phyloP scores from a whole-genome alignment of 805 yeast genomes.

The Wickerhamiella domercqiae region DNA sequence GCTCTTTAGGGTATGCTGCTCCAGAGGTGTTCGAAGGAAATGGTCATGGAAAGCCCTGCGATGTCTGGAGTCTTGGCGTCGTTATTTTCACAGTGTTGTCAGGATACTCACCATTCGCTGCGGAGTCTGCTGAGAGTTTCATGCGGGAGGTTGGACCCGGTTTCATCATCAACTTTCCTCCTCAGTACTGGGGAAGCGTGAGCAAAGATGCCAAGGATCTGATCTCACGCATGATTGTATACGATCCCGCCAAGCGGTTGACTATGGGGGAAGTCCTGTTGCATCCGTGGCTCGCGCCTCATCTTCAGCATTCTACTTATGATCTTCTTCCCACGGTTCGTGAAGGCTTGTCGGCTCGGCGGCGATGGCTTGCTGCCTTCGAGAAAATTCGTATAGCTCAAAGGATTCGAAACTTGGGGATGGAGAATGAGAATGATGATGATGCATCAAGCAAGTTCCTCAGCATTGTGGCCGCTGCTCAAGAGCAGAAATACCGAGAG shows the following conservation, averaged over 20 bases:
- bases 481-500: neutral
- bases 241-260: constrained; percentile 63
- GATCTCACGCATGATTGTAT: constrained; percentile 52
- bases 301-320: constrained; percentile 29
- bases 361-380: constrained; percentile 71
- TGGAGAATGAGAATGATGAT: constrained; percentile 37
- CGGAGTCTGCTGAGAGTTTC: constrained; percentile 71
- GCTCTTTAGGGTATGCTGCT: constrained; percentile 93
- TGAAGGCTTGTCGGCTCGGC: constrained; percentile 69
- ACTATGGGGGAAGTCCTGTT: constrained; percentile 68
- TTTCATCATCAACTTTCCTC: constrained; percentile 69
- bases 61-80: constrained; percentile 90
- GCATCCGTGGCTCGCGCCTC: constrained; percentile 56
- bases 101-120: constrained; percentile 83
- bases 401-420: constrained; percentile 52
- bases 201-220: constrained; percentile 69
- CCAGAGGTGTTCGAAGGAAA: constrained; percentile 65
- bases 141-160: constrained; percentile 61
- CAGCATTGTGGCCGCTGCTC: neutral
- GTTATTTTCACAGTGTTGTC: constrained; percentile 78
- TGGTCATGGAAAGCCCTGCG: constrained; percentile 94
- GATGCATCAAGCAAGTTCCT: neutral
- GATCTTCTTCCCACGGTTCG: constrained; percentile 73
- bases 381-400: constrained; percentile 72
- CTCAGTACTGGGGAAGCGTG: constrained; percentile 71